Evolutionary conservation across 768 basidiomycete species (phyloP).

Genomic region (Inosperma sp.): DNA sequence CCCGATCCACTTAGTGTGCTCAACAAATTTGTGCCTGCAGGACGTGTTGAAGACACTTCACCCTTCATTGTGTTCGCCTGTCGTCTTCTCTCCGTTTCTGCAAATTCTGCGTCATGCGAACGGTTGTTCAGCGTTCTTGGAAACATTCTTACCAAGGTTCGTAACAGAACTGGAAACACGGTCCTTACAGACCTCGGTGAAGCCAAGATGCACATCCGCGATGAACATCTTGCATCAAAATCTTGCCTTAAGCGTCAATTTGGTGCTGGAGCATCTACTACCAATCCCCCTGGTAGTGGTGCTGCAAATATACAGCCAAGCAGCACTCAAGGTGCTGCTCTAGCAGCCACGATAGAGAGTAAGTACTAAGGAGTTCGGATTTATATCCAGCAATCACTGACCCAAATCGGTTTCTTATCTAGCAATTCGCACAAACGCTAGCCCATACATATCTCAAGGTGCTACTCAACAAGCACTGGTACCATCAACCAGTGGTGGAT

Average conservation of each 20-base stretch:
- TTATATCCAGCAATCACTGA: no score
- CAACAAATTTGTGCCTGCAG: constrained; percentile 3
- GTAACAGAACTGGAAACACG: background rate
- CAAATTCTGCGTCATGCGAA: constrained; percentile 23
- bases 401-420: no score
- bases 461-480: no score
- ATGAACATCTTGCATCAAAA: constrained; percentile 19
- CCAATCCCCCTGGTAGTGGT: no score
- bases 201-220: constrained; percentile 25
- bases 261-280: no score
- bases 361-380: no score
- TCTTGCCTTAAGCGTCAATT: background rate
- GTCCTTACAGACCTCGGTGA: constrained; percentile 24
- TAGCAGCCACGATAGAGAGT: no score
- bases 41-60: background rate
- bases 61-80: constrained; percentile 1
- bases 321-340: no score
- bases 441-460: no score
- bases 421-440: no score
- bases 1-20: constrained; percentile 1
- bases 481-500: no score
- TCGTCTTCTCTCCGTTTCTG: constrained; percentile 16
- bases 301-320: no score
- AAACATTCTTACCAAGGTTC: constrained; percentile 20
- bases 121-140: constrained; percentile 22